These are phyloP conservation scores for Penicillium angulare DNA, from an alignment of 495 filamentous ascomycete genomes.

Conservation along the genomic window DNA sequence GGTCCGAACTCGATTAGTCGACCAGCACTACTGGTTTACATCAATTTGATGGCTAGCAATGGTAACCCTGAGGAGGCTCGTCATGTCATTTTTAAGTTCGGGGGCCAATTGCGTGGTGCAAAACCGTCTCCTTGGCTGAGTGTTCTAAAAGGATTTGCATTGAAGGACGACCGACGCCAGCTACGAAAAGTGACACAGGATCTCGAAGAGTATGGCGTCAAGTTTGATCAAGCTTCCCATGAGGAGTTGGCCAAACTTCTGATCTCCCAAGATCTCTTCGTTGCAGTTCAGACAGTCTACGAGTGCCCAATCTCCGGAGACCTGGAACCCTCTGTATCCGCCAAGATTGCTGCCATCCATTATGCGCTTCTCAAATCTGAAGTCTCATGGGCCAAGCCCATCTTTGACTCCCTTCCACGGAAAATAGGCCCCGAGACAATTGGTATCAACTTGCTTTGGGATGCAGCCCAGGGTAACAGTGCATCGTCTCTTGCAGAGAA, in stretches of 20 bases:
- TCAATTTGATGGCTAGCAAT: constrained; percentile 56
- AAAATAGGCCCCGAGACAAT: constrained; percentile 52
- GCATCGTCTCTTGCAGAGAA: constrained; percentile 67
- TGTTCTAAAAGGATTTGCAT: constrained; percentile 65
- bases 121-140: constrained; percentile 53
- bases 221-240: constrained; percentile 37
- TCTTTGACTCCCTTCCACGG: constrained; percentile 60
- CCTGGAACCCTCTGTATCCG: constrained; percentile 39
- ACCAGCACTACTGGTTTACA: constrained; percentile 47
- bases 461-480: constrained; percentile 66
- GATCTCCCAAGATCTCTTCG: constrained; percentile 35
- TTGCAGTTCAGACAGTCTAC: constrained; percentile 50
- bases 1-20: constrained; percentile 33
- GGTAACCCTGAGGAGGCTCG: constrained; percentile 60
- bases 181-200: constrained; percentile 26
- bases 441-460: constrained; percentile 74
- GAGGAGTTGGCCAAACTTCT: constrained; percentile 37
- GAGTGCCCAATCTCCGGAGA: constrained; percentile 49
- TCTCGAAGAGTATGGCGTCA: constrained; percentile 29
- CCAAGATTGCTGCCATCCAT: constrained; percentile 51
- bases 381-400: constrained; percentile 57
- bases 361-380: constrained; percentile 59
- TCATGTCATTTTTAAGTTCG: constrained; percentile 46
- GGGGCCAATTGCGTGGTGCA: constrained; percentile 28
- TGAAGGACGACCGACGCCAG: constrained; percentile 55